A percentile compares a stretch with the other conserved stretches of the same genome.
phyloP scores from a whole-genome alignment of 139 green algal genomes.

The Ettlia oleoabundans region DNA sequence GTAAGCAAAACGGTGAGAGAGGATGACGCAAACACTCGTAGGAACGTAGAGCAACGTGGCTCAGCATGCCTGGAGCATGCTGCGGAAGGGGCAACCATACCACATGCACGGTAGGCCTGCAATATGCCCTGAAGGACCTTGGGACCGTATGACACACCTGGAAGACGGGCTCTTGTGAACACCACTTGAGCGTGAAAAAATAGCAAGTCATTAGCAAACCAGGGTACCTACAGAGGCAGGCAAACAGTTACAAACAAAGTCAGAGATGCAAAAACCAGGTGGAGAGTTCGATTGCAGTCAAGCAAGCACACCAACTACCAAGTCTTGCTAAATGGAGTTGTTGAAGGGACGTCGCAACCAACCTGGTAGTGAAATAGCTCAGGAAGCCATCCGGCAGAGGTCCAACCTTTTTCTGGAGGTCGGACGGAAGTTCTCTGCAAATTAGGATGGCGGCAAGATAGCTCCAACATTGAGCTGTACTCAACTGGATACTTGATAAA shows the following conservation, averaged over 20 bases:
- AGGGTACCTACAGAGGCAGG: constrained; percentile 71
- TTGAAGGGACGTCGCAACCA: too few species aligned
- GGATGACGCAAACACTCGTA: background rate
- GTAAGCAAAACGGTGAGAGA: background rate
- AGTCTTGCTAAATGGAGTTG: too few species aligned
- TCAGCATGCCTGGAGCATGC: background rate
- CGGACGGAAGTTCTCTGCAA: constrained; percentile 82
- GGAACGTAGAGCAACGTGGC: too few species aligned
- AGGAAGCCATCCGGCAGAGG: constrained; percentile 76
- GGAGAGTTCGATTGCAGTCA: too few species aligned
- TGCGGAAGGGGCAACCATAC: background rate
- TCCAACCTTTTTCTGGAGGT: constrained; percentile 75
- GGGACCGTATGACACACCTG: constrained; percentile 10
- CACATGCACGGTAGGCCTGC: too few species aligned
- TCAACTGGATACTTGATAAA: background rate
- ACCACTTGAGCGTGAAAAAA: constrained; percentile 73
- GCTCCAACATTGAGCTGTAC: too few species aligned
- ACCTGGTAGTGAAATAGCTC: constrained; percentile 37
- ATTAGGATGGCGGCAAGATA: background rate
- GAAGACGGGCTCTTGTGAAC: constrained; percentile 61
- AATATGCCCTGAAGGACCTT: too few species aligned
- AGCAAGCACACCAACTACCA: too few species aligned
- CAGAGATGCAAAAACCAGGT: background rate
- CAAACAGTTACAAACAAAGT: background rate
- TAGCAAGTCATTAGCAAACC: constrained; percentile 85